These are phyloP conservation scores for Xylaria intraflava DNA, from an alignment of 495 filamentous ascomycete species.

Conservation along the genomic window DNA sequence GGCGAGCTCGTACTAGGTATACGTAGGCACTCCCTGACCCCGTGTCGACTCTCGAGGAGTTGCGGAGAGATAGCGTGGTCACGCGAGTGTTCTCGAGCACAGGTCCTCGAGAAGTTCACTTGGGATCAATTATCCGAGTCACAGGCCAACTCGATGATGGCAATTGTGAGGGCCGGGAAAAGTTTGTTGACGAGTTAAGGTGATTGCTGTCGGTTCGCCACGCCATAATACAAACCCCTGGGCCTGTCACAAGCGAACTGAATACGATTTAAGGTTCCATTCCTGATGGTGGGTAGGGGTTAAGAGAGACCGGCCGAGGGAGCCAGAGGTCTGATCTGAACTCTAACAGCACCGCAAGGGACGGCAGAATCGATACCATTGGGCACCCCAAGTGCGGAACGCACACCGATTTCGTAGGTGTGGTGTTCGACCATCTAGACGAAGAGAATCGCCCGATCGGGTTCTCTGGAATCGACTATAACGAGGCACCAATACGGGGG, in stretches of 20 bases:
- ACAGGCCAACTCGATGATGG: constrained; percentile 3
- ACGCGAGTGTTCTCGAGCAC: neutral
- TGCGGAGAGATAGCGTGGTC: neutral
- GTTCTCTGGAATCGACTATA: neutral
- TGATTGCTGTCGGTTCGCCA: neutral
- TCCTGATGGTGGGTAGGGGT: neutral
- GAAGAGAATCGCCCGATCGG: neutral
- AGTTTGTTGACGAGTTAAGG: neutral
- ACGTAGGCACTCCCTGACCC: neutral
- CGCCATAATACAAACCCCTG: constrained; percentile 1
- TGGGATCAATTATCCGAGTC: too few species aligned
- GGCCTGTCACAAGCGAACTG: constrained; percentile 1
- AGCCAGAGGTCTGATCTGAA: constrained; percentile 1
- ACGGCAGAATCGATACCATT: neutral
- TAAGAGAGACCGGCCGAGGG: neutral
- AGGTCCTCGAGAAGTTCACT: neutral
- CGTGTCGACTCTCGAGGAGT: neutral
- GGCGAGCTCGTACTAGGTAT: neutral
- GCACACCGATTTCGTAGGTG: neutral
- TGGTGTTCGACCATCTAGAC: neutral
- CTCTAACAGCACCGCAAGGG: neutral
- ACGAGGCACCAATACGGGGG: neutral
- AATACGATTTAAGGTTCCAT: constrained; percentile 1
- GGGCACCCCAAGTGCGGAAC: neutral
- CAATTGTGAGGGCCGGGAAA: neutral